phyloP scores from a whole-genome alignment of 106 monocot genomes.

The Phalaenopsis aphrodite region DNA sequence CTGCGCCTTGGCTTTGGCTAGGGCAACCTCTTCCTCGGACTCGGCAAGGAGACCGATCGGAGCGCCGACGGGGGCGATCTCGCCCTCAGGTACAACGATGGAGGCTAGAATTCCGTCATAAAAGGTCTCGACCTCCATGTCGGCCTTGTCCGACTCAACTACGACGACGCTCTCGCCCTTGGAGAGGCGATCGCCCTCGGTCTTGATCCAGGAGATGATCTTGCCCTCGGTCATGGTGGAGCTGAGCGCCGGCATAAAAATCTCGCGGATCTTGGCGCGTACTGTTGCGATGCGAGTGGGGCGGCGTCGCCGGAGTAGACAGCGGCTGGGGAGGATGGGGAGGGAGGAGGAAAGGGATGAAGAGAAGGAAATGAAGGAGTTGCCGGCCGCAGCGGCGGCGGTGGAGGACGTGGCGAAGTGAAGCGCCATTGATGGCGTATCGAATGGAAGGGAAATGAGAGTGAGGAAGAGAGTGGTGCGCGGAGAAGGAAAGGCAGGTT shows the following conservation, averaged over 20 bases:
- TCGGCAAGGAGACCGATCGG: conserved; percentile 96
- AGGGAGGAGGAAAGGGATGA: conserved; percentile 1
- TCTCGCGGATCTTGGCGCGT: conserved; percentile 93
- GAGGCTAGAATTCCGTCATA: conserved; percentile 96
- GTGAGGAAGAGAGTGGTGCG: background rate
- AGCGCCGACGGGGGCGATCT: conserved; percentile 80
- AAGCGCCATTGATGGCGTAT: conserved; percentile 26
- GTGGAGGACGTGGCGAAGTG: conserved; percentile 6
- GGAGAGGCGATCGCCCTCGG: conserved; percentile 79
- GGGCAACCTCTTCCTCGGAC: conserved; percentile 65
- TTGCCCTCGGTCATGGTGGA: conserved; percentile 99
- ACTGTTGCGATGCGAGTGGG: conserved; percentile 9
- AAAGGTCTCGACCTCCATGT: conserved; percentile 99
- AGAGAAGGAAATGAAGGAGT: conserved; percentile 24
- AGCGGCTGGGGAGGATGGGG: conserved; percentile 5
- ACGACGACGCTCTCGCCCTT: conserved; percentile 97
- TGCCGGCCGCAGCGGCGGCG: background rate
- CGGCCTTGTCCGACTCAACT: conserved; percentile 98
- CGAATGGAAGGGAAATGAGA: background rate
- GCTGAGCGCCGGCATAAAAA: conserved; percentile 98
- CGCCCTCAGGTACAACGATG: conserved; percentile 84
- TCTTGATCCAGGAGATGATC: conserved; percentile 89
- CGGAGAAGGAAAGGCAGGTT: background rate
- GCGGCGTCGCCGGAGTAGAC: background rate
- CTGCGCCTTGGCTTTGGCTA: conserved; percentile 55